Percentiles rank a stretch among this genome's conserved stretches.
Conservation (phyloP, 1,284 basidiomycete genomes). For the Fomitiporia mediterranea region DNA sequence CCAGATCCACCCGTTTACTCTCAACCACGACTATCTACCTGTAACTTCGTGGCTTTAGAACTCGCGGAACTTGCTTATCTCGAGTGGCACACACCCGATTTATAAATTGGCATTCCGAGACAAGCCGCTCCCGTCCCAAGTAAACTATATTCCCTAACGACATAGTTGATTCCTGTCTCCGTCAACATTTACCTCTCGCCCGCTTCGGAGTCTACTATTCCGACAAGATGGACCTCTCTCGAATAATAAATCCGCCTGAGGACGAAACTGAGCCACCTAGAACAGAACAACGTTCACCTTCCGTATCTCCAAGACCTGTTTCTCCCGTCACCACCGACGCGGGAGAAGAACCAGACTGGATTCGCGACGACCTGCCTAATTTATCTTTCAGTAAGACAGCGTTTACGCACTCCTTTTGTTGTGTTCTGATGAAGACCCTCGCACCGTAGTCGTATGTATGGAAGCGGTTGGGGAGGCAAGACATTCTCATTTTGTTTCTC, state of each 20-base stretch:
- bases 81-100: neutral
- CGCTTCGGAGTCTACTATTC: neutral
- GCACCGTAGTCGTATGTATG: conserved; percentile 45
- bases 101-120: neutral
- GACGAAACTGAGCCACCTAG: neutral
- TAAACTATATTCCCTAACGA: neutral
- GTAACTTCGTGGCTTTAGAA: neutral
- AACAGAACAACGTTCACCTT: neutral
- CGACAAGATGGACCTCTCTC: conserved; percentile 18
- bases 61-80: neutral
- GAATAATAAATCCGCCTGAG: conserved; percentile 18
- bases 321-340: neutral
- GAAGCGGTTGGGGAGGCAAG: conserved; percentile 67
- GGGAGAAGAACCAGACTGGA: neutral
- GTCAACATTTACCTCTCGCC: neutral
- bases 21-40: neutral
- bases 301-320: neutral
- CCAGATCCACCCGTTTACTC: neutral
- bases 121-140: neutral
- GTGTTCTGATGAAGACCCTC: neutral
- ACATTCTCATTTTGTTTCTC: conserved; percentile 3
- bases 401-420: neutral
- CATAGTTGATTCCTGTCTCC: neutral
- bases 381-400: conserved; percentile 19
- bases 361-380: neutral